Evolutionary conservation across 78 protist genomes (phyloP).

Genomic region (Mantamonas sphyraenae): DNA sequence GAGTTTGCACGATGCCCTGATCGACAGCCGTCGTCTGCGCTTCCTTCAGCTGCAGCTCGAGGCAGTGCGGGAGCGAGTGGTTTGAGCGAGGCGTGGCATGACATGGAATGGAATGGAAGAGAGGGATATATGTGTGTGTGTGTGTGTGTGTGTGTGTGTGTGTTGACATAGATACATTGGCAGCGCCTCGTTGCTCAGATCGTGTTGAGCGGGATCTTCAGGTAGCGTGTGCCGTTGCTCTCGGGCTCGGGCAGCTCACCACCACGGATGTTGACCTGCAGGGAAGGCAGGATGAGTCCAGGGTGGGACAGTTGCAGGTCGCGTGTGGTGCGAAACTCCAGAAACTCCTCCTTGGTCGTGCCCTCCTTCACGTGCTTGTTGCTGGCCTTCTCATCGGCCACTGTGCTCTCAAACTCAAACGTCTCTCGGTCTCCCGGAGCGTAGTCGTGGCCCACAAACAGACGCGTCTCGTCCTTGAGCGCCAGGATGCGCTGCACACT

Average conservation of each 20-base stretch:
- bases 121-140: no score
- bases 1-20: no score
- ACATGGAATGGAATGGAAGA: no score
- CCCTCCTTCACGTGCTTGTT: slow-evolving; percentile 46
- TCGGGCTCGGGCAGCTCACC: slow-evolving; percentile 52
- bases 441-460: slow-evolving; percentile 60
- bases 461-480: slow-evolving; percentile 15
- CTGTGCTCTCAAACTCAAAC: slow-evolving; percentile 17
- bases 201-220: slow-evolving; percentile 45
- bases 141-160: no score
- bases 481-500: slow-evolving; percentile 40
- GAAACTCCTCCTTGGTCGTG: slow-evolving; percentile 25
- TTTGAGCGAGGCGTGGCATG: no score
- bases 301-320: slow-evolving; percentile 48
- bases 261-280: slow-evolving; percentile 50
- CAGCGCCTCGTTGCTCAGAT: no score
- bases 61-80: no score
- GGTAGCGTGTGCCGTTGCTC: slow-evolving; percentile 37
- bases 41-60: no score
- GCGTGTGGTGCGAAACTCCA: slow-evolving; percentile 30
- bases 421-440: slow-evolving; percentile 15
- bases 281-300: slow-evolving; percentile 33
- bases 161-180: no score
- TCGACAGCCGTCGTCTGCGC: no score
- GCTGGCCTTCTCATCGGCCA: slow-evolving; percentile 25